A percentile compares a stretch with the other conserved stretches of the same genome.
Conservation (phyloP, 2,329 filamentous ascomycete genomes). For the Chalara sp. region DNA sequence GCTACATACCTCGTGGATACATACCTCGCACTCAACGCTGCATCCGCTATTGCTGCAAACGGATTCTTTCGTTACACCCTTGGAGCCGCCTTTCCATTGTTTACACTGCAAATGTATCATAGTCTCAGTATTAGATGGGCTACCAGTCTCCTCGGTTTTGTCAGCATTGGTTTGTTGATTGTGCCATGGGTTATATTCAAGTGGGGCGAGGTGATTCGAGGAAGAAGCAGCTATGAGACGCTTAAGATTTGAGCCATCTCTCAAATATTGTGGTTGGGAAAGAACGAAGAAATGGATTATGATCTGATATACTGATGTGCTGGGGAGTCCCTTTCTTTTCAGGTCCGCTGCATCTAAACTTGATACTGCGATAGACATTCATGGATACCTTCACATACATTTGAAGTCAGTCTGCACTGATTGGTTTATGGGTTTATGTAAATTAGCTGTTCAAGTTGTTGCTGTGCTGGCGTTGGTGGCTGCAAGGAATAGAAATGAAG, state of each 20-base stretch:
- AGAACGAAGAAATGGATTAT: neutral
- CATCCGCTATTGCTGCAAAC: constrained; percentile 54
- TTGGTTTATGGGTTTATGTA: no score
- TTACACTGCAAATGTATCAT: constrained; percentile 46
- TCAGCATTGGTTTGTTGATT: constrained; percentile 40
- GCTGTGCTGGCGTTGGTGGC: no score
- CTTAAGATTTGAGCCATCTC: constrained; percentile 3
- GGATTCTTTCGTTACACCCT: constrained; percentile 49
- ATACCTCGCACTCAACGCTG: constrained; percentile 47
- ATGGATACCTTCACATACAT: no score
- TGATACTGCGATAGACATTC: no score
- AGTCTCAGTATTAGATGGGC: constrained; percentile 32
- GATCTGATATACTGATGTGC: no score
- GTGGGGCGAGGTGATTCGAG: constrained; percentile 30
- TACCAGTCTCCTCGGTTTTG: constrained; percentile 31
- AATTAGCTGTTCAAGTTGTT: no score
- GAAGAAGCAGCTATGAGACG: constrained; percentile 11
- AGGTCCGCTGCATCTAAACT: no score
- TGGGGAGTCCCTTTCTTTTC: no score
- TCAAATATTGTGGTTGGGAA: neutral
- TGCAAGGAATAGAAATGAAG: no score
- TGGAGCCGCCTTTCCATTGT: constrained; percentile 52
- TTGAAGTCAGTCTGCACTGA: no score
- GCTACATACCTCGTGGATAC: constrained; percentile 48
- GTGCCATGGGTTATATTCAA: constrained; percentile 47